Base-by-base conservation (phyloP, 805 yeast genomes). In the Kuraishia molischiana region DNA sequence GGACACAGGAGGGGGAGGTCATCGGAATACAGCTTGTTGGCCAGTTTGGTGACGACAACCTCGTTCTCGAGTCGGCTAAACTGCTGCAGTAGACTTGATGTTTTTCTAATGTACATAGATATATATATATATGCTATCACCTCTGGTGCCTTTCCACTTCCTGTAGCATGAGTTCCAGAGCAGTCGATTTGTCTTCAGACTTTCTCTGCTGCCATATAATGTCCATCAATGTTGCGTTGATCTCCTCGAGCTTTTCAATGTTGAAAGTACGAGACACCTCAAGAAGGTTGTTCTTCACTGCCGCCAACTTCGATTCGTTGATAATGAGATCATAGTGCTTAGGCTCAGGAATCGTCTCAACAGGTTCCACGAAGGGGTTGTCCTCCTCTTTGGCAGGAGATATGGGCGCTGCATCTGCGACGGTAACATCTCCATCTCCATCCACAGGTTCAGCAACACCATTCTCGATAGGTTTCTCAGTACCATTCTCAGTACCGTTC, bases 21-120 rank as follows among this genome's bases (percentile, higher is more conserved):
- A 59, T 72, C 9, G 95, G 95, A 0, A 62, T 92, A 20, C 97
- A 94, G 52, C 46, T 92, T 2, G 72, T 80, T 51, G 95, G 89
- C 1, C 97, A 90, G 53, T 82, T 64, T 52, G 97, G 96, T 10
- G 79, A 82, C 47, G 99, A 92, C 52, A 50, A 59, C 9, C 58
- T 65, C 2, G 75, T 89, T 0, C 55, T 92, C 15, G 62, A 69
- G 24, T 18, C 14, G 10, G 17, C n/a, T n/a, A n/a, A n/a, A n/a
- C n/a, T n/a, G n/a, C n/a, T n/a, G n/a, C n/a, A n/a, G n/a, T n/a
- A 31, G 19, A 19, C 13, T 31, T 14, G 22, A 15, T 13, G 13
- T n/a, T n/a, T 8, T 8, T 6, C 14, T 8, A 29, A 18, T 31
- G 19, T 31, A 31, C 34, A 31, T 31, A 31, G 13, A 31, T 14